Evolutionary conservation across 768 basidiomycete species (phyloP), one percentile per base, ranked within the genome.

Genomic region (Trametes coccinea): DNA sequence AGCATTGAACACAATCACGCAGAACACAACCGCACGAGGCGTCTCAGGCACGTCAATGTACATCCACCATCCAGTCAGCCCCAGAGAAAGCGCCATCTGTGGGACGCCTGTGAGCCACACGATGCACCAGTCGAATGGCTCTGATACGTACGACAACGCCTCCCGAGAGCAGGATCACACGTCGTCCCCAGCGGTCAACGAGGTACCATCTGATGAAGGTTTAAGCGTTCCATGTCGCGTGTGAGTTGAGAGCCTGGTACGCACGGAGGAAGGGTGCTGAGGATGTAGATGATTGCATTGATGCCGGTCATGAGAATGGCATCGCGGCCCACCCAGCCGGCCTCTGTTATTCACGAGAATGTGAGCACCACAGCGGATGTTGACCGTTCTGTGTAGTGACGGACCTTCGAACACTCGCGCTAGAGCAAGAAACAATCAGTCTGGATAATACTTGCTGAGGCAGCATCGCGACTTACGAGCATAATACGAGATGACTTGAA

Each of bases 301-400:
- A 97, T 90, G 1, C 95, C 95, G 11, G 95, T 93, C 95, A 98
- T 98, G 29, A 98, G 79, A 62, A 98, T 84, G 11, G 95, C 95
- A 69, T 95, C 86, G 43, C 95, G 83, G 13, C 95, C 95, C 55
- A 95, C 81, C 94, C 95, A 98, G 59, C 95, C 95, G 55, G 95
- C 95, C 80, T 89, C 93, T 95, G 71, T 5, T 37, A 37, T 11
- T 37, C 34, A 61, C 59, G 51, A 41, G 33, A n/a, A 37, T 5
- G n/a, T 50, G 70, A 59, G 70, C 53, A 39, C 34, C 33, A 29
- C 34, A 11, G 34, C 1, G 46, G 31, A 27, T 16, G 2, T 16
- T 10, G 6, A 8, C 22, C 4, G 14, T 6, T 2, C 16, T 11
- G 30, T 4, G 47, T 4, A 29, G 5, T 3, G 16, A 69, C 75